Percentiles rank a stretch among this genome's conserved stretches.
Conservation (phyloP, 2,329 filamentous ascomycete species). For the Bimuria novae-zelandiae region DNA sequence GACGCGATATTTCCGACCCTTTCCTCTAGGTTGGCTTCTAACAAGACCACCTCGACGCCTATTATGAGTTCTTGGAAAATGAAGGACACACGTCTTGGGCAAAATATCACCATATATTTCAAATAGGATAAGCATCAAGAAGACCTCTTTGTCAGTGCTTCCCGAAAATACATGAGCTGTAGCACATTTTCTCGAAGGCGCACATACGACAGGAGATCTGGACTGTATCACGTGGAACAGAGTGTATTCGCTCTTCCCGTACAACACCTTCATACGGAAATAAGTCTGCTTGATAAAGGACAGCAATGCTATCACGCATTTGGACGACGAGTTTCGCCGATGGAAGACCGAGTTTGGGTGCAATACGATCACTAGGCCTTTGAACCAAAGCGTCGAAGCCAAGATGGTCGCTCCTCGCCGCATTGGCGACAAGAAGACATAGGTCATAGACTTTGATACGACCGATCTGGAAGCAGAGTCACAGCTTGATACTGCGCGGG, state of each 20-base stretch:
- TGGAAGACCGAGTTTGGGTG: background rate
- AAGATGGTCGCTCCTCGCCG: conserved; percentile 7
- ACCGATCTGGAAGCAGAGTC: background rate
- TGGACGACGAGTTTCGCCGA: background rate
- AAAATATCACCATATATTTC: no score
- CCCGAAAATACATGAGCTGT: background rate
- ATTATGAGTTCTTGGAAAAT: no score
- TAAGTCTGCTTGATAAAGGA: background rate
- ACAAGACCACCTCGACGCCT: no score
- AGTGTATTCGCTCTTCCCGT: conserved; percentile 8
- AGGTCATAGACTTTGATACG: conserved; percentile 1
- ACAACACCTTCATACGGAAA: background rate
- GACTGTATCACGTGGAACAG: conserved; percentile 15
- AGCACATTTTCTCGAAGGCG: background rate
- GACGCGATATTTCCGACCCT: background rate
- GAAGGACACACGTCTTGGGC: no score
- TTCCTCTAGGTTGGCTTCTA: no score
- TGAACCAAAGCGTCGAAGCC: background rate
- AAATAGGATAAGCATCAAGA: no score
- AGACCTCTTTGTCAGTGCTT: background rate
- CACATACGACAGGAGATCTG: background rate
- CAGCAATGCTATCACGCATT: no score
- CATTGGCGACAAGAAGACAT: conserved; percentile 12
- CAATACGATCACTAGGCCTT: background rate
- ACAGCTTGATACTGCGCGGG: background rate